Conservation (phyloP, 257 asterid species). For the Parsonsia alboflavescens region DNA sequence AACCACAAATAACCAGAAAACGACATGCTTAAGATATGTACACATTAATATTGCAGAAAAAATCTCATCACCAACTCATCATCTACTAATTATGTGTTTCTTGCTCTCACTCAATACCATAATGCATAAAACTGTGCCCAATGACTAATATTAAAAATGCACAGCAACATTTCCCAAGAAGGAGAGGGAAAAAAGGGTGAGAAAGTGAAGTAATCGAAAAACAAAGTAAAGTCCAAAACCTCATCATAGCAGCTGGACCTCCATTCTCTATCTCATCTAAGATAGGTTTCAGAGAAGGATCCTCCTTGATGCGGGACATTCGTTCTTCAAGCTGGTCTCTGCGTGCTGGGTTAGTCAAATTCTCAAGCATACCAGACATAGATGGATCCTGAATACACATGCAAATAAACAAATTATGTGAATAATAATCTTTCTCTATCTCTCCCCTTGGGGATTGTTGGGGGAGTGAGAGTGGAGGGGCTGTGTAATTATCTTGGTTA, state of each 20-base stretch:
- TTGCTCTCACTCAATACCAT: background rate
- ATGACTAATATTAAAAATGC: background rate
- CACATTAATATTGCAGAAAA: too few species aligned
- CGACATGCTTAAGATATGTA: background rate
- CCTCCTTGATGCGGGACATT: conserved; percentile 77
- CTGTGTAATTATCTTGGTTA: background rate
- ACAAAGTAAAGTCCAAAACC: conserved; percentile 29
- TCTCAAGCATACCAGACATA: conserved; percentile 95
- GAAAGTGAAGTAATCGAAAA: background rate
- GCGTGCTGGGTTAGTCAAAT: conserved; percentile 72
- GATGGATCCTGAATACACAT: conserved; percentile 67
- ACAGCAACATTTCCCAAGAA: background rate
- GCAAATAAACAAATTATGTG: conserved; percentile 6
- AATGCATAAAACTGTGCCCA: background rate
- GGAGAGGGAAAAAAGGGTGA: background rate
- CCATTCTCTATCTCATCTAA: conserved; percentile 93
- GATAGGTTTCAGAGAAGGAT: conserved; percentile 94
- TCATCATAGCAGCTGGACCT: conserved; percentile 99
- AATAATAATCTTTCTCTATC: background rate
- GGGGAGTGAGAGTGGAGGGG: background rate
- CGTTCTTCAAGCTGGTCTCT: conserved; percentile 87
- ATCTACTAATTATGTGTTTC: background rate
- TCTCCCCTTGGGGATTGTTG: too few species aligned
- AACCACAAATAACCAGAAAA: background rate
- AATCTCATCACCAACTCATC: background rate